Evolutionary conservation across 2,329 filamentous ascomycete genomes (phyloP).

Genomic region (Pseudocercospora fuligena): DNA sequence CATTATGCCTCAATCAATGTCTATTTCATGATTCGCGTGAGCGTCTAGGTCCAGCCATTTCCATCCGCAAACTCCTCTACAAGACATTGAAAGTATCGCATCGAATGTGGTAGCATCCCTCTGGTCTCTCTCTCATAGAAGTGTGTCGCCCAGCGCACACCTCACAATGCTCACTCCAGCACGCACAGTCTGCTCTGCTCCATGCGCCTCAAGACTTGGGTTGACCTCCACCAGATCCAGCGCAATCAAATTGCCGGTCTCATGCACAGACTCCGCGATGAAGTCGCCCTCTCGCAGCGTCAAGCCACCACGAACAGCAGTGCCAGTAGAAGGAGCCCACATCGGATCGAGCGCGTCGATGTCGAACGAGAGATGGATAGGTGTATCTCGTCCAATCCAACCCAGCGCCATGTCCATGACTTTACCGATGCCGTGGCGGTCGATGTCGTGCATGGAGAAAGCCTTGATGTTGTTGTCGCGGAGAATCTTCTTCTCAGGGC

Average conservation of each 20-base stretch:
- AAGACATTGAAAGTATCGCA: not conserved
- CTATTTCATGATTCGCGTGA: not conserved
- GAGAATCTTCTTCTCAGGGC: slow-evolving; percentile 91
- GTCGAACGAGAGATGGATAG: slow-evolving; percentile 96
- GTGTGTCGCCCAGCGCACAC: slow-evolving; percentile 88
- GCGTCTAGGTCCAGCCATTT: slow-evolving; percentile 1
- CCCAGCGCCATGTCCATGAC: slow-evolving; percentile 98
- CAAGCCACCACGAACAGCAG: slow-evolving; percentile 88
- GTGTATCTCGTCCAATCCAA: slow-evolving; percentile 91
- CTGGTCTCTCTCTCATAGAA: slow-evolving; percentile 63
- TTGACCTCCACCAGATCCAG: slow-evolving; percentile 63
- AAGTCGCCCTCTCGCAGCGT: slow-evolving; percentile 95
- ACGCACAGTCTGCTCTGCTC: slow-evolving; percentile 82
- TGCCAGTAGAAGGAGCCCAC: slow-evolving; percentile 95
- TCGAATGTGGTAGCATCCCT: not conserved
- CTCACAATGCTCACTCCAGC: slow-evolving; percentile 90
- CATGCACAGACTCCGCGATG: slow-evolving; percentile 75
- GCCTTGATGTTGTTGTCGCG: slow-evolving; percentile 89
- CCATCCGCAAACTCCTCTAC: not conserved
- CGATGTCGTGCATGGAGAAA: slow-evolving; percentile 98
- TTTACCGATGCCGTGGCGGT: slow-evolving; percentile 89
- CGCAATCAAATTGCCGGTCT: slow-evolving; percentile 61
- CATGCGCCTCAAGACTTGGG: slow-evolving; percentile 56
- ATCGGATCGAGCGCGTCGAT: slow-evolving; percentile 94
- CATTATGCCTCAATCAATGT: not conserved